Percentiles rank a stretch among this genome's conserved stretches.
Conservation (phyloP, 2,329 filamentous ascomycete species). For the Aureobasidium melanogenum region DNA sequence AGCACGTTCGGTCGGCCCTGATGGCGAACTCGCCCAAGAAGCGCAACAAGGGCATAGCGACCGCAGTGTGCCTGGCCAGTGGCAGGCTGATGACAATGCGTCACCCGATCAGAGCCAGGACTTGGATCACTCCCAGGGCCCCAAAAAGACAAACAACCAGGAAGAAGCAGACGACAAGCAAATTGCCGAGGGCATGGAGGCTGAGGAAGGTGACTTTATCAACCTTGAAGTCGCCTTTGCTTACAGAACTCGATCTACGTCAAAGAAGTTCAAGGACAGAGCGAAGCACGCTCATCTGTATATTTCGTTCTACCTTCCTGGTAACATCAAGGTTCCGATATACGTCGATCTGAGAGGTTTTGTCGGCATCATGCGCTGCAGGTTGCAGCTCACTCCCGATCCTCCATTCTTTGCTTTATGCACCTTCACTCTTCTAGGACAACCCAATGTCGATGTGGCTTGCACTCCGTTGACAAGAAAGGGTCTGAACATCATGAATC, state of each 20-base stretch:
- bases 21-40: conserved; percentile 46
- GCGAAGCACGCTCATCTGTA: conserved; percentile 66
- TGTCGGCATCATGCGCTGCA: conserved; percentile 59
- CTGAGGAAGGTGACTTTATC: conserved; percentile 68
- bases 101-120: conserved; percentile 28
- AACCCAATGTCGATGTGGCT: conserved; percentile 62
- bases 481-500: conserved; percentile 64
- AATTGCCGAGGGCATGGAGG: conserved; percentile 56
- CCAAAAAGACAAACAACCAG: conserved; percentile 15
- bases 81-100: conserved; percentile 29
- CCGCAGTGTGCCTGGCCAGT: conserved; percentile 39
- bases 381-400: conserved; percentile 65
- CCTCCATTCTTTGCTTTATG: conserved; percentile 70
- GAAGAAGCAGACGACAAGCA: conserved; percentile 25
- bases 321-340: conserved; percentile 49
- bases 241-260: conserved; percentile 56
- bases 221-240: conserved; percentile 69
- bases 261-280: conserved; percentile 51
- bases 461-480: conserved; percentile 62
- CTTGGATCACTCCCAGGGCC: conserved; percentile 27
- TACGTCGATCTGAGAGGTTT: conserved; percentile 69
- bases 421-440: conserved; percentile 65
- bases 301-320: conserved; percentile 61
- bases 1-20: conserved; percentile 48
- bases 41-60: conserved; percentile 39